Evolutionary conservation across 2,329 filamentous ascomycete species (phyloP).

Genomic region (Akanthomyces lecanii): DNA sequence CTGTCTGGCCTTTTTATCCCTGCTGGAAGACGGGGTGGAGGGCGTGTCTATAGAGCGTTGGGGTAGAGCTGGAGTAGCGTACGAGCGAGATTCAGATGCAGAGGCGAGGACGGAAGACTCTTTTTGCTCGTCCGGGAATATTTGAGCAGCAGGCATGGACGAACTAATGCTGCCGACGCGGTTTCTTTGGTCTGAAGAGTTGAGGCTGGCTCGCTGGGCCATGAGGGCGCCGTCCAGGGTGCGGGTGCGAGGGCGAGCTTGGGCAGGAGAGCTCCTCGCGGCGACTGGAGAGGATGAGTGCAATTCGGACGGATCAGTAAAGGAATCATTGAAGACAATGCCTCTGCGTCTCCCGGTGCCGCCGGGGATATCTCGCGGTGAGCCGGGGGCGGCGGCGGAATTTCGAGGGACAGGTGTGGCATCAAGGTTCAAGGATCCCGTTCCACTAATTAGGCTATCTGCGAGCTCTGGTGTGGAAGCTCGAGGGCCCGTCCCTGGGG

Average conservation of each 20-base stretch:
- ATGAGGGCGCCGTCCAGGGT: slow-evolving; percentile 55
- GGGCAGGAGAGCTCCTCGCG: slow-evolving; percentile 28
- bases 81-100: slow-evolving; percentile 37
- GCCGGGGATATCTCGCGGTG: slow-evolving; percentile 29
- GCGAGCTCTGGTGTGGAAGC: slow-evolving; percentile 10
- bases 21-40: slow-evolving; percentile 23
- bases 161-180: slow-evolving; percentile 69
- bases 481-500: background rate
- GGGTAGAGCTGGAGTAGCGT: slow-evolving; percentile 34
- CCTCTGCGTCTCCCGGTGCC: slow-evolving; percentile 50
- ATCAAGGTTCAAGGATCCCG: slow-evolving; percentile 8
- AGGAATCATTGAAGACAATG: slow-evolving; percentile 56
- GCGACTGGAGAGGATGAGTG: slow-evolving; percentile 34
- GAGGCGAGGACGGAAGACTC: slow-evolving; percentile 32
- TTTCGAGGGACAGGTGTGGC: slow-evolving; percentile 11
- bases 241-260: slow-evolving; percentile 50
- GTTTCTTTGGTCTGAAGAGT: slow-evolving; percentile 50
- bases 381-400: slow-evolving; percentile 29
- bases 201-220: slow-evolving; percentile 38
- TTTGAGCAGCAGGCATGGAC: slow-evolving; percentile 45
- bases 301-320: slow-evolving; percentile 48
- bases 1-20: slow-evolving; percentile 45
- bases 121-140: slow-evolving; percentile 47
- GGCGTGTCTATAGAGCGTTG: slow-evolving; percentile 33
- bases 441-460: slow-evolving; percentile 1